Conservation (phyloP, 371 early-diverging fungal genomes). For the Apophysomyces variabilis region DNA sequence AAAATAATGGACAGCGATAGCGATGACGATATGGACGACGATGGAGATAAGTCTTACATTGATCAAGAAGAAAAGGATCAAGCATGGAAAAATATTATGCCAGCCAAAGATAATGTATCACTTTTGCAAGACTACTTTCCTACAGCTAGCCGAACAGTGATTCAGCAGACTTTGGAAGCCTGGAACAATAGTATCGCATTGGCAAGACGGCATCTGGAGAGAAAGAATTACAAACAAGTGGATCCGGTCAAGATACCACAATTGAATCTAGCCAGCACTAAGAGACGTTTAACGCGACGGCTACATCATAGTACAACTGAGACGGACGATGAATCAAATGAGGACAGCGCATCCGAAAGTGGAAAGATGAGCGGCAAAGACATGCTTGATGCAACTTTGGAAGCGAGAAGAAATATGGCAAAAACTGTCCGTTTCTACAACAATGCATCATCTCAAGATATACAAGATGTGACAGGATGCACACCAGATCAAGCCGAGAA, state of each 20-base stretch:
- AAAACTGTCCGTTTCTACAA: constrained; percentile 74
- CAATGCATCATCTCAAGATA: constrained; percentile 53
- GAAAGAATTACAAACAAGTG: neutral
- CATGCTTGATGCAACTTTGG: constrained; percentile 9
- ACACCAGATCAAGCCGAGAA: constrained; percentile 63
- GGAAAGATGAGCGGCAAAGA: neutral
- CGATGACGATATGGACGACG: constrained; percentile 3
- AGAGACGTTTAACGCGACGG: constrained; percentile 3
- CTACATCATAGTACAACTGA: neutral
- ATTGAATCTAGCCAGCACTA: neutral
- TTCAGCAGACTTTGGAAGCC: neutral
- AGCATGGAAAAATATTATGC: constrained; percentile 1
- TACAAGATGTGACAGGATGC: constrained; percentile 69
- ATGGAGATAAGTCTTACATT: neutral
- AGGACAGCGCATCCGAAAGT: neutral
- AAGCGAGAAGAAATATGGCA: constrained; percentile 37
- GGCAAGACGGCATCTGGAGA: neutral
- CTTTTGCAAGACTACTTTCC: constrained; percentile 1
- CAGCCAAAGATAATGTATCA: neutral
- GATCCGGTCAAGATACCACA: neutral
- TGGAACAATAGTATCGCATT: neutral
- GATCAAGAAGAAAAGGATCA: constrained; percentile 8
- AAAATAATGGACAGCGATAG: neutral
- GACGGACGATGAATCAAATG: neutral
- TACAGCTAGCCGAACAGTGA: neutral